Percentiles rank a stretch among this genome's conserved stretches.
These are phyloP conservation scores for Uronychia setigera DNA, from an alignment of 73 alveolate species.

Conservation along the genomic window DNA sequence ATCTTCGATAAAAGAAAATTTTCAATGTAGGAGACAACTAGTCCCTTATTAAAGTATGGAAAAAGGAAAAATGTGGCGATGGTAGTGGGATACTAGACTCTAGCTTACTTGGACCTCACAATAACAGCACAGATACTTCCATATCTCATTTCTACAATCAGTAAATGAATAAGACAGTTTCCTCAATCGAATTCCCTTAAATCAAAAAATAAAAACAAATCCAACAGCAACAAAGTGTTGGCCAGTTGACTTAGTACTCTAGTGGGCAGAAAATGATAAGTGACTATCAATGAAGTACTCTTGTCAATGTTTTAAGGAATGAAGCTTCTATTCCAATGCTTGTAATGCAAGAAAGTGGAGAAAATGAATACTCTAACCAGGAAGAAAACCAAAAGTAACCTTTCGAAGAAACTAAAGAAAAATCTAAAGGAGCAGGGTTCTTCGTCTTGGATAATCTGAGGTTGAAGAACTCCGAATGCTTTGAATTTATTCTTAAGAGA, in stretches of 20 bases:
- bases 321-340: neutral
- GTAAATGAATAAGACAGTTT: neutral
- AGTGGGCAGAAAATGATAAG: neutral
- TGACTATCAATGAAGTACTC: neutral
- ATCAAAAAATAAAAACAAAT: neutral
- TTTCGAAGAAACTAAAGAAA: too few species aligned
- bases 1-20: neutral
- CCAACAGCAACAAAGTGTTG: neutral
- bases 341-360: neutral
- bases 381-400: neutral
- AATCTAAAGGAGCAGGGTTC: neutral
- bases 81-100: too few species aligned
- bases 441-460: neutral
- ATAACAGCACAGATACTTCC: too few species aligned
- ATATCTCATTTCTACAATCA: too few species aligned
- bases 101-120: too few species aligned
- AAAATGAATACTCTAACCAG: neutral
- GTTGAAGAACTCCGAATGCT: neutral
- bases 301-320: neutral
- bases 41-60: neutral
- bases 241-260: neutral
- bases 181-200: neutral
- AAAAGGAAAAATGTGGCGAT: neutral
- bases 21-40: neutral
- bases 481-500: neutral